Evolutionary conservation across 2,329 filamentous ascomycete genomes (phyloP).

Genomic region (Coniochaeta sp.): DNA sequence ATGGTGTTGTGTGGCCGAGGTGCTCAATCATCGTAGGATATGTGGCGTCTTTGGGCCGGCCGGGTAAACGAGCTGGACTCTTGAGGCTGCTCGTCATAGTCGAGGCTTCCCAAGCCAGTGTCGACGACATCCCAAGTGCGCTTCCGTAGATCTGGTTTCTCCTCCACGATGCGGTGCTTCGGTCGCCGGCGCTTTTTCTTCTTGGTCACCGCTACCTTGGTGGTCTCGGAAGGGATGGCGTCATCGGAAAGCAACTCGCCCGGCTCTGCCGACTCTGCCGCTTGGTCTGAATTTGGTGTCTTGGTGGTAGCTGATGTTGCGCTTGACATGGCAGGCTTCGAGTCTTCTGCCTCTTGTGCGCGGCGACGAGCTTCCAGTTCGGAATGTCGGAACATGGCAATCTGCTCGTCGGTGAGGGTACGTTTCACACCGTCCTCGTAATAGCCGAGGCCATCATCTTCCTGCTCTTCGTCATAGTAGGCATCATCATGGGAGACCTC

Average conservation of each 20-base stretch:
- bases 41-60: conserved; percentile 32
- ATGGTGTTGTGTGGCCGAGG: neutral
- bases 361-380: conserved; percentile 70
- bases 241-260: conserved; percentile 15
- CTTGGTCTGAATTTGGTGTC: conserved; percentile 3
- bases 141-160: conserved; percentile 57
- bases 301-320: conserved; percentile 3
- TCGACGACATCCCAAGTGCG: conserved; percentile 63
- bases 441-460: conserved; percentile 69
- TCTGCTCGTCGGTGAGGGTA: conserved; percentile 85
- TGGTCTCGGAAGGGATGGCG: conserved; percentile 14
- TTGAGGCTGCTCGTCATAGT: conserved; percentile 45
- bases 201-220: conserved; percentile 16
- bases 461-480: conserved; percentile 33
- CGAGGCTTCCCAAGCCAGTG: conserved; percentile 49
- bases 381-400: conserved; percentile 82
- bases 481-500: conserved; percentile 17
- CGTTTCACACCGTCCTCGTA: conserved; percentile 83
- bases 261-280: conserved; percentile 9
- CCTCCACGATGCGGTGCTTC: conserved; percentile 30
- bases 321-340: conserved; percentile 19
- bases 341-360: conserved; percentile 29
- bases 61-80: conserved; percentile 14
- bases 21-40: conserved; percentile 38
- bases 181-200: conserved; percentile 23